These are phyloP conservation scores for Beauveria asiatica DNA, from an alignment of 2,329 filamentous ascomycete species.

Conservation along the genomic window DNA sequence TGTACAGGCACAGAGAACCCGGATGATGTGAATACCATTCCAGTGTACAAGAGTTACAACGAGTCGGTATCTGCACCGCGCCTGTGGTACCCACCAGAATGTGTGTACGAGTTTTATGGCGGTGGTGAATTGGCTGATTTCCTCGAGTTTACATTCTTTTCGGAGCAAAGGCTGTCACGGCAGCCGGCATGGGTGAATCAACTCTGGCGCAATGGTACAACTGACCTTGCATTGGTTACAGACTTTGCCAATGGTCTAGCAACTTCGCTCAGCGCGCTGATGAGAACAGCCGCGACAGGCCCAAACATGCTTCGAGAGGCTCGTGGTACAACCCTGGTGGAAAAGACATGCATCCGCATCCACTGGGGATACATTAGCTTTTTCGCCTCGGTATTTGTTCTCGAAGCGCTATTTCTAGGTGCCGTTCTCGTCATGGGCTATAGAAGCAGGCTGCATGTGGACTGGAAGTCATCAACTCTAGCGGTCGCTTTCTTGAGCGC, in stretches of 20 bases:
- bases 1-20: background rate
- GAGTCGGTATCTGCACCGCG: background rate
- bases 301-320: conserved; percentile 1
- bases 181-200: background rate
- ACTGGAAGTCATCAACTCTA: conserved; percentile 4
- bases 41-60: background rate
- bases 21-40: background rate
- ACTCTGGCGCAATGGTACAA: background rate
- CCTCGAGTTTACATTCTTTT: background rate
- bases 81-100: background rate
- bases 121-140: background rate
- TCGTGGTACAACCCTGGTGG: background rate
- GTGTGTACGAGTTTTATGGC: background rate
- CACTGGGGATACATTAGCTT: conserved; percentile 1
- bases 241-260: background rate
- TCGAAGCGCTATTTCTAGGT: background rate
- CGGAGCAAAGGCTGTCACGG: background rate
- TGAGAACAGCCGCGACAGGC: background rate
- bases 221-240: background rate
- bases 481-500: conserved; percentile 1
- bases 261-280: background rate
- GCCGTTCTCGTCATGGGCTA: background rate
- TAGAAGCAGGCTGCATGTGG: background rate
- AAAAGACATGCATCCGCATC: background rate
- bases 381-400: background rate